A percentile compares a stretch with the other conserved stretches of the same genome.
Conservation (phyloP, 805 yeast genomes). For the Cephaloascus albidus region DNA sequence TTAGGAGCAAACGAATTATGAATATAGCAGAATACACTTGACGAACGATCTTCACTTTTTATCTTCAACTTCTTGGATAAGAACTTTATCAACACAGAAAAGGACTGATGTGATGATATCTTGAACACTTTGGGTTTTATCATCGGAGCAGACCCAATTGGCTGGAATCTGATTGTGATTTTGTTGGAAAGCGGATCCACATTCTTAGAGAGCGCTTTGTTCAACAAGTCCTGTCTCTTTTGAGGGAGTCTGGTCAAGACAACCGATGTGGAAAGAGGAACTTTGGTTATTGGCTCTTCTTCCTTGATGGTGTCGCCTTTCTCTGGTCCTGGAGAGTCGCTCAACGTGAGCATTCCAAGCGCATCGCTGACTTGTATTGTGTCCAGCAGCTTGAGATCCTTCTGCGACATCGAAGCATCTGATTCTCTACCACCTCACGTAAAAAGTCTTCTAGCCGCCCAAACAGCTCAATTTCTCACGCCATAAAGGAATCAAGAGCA, state of each 20-base stretch:
- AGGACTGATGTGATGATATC: slow-evolving; percentile 36
- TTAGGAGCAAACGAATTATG: slow-evolving; percentile 37
- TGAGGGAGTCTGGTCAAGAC: neutral
- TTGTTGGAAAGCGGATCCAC: slow-evolving; percentile 8
- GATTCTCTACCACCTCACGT: too few species aligned
- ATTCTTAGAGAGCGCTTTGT: neutral
- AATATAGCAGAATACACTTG: slow-evolving; percentile 26
- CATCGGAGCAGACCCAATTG: slow-evolving; percentile 49
- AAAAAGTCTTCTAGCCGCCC: too few species aligned
- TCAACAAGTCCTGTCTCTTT: neutral
- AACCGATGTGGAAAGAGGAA: neutral
- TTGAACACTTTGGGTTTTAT: slow-evolving; percentile 41
- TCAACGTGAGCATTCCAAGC: too few species aligned
- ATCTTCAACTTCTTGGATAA: slow-evolving; percentile 27
- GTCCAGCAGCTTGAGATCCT: too few species aligned
- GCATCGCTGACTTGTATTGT: too few species aligned
- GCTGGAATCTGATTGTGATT: slow-evolving; percentile 43
- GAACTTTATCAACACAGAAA: slow-evolving; percentile 36
- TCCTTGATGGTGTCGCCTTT: neutral
- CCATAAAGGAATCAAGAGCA: too few species aligned
- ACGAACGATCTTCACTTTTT: slow-evolving; percentile 4
- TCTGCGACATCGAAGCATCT: too few species aligned
- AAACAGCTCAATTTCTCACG: too few species aligned
- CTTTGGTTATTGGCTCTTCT: neutral
- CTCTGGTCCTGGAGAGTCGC: too few species aligned